Evolutionary conservation across 345 rosid genomes (phyloP).

Genomic region (thale cress (Arabidopsis thaliana)): TAIR10.1 NC_003070.9:5888501-5889000

Average conservation of each 20-base stretch:
- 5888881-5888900: conserved; percentile 70
- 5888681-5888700: not conserved
- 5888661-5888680: not conserved
- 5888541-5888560: conserved; percentile 76
- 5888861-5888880: conserved; percentile 84
- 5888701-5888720: conserved; percentile 12
- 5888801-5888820: conserved; percentile 82
- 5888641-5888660: not conserved
- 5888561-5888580: conserved; percentile 81
- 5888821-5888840: conserved; percentile 94
- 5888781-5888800: conserved; percentile 75
- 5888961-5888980: conserved; percentile 76
- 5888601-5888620: conserved; percentile 98
- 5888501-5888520: conserved; percentile 32
- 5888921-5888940: conserved; percentile 97
- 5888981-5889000: conserved; percentile 96
- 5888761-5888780: conserved; percentile 23
- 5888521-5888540: conserved; percentile 23
- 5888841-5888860: conserved; percentile 80
- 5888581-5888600: conserved; percentile 83
- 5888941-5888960: conserved; percentile 94
- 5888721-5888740: not conserved
- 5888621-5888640: conserved; percentile 38
- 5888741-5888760: conserved; percentile 18
- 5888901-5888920: conserved; percentile 88